phyloP scores from a whole-genome alignment of 148 eudicot species.

The Simmondsia chinensis region DNA sequence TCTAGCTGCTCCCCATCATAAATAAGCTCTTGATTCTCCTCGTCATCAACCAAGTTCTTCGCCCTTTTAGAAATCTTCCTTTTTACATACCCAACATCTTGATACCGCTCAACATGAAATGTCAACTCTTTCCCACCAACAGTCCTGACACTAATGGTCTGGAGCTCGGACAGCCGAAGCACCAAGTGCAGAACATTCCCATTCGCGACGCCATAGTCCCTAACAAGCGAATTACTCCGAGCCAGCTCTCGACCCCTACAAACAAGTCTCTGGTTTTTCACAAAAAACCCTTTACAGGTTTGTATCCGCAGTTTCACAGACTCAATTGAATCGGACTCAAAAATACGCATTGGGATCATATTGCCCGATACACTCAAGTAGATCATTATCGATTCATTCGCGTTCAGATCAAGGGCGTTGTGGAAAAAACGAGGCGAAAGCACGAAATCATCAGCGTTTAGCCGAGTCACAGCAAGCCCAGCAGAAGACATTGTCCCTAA shows the following conservation, averaged over 20 bases:
- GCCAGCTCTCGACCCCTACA: conserved; percentile 82
- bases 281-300: conserved; percentile 57
- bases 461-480: conserved; percentile 54
- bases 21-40: conserved; percentile 67
- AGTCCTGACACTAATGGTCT: conserved; percentile 54
- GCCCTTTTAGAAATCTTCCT: conserved; percentile 51
- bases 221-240: conserved; percentile 61
- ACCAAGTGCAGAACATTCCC: conserved; percentile 85
- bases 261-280: conserved; percentile 61
- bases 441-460: conserved; percentile 31
- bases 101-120: conserved; percentile 53
- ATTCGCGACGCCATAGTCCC: conserved; percentile 69
- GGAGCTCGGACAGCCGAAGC: conserved; percentile 66
- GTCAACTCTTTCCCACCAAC: conserved; percentile 59
- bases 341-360: conserved; percentile 53
- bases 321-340: conserved; percentile 64
- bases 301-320: conserved; percentile 73
- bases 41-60: conserved; percentile 31
- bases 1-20: conserved; percentile 57
- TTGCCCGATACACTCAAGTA: conserved; percentile 57
- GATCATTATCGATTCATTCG: conserved; percentile 39
- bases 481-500: conserved; percentile 56
- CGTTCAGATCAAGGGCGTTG: conserved; percentile 22
- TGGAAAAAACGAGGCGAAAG: conserved; percentile 23
- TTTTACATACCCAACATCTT: conserved; percentile 72